These are phyloP conservation scores for Micractinium sp. DNA, from an alignment of 139 green algal genomes.

Conservation along the genomic window DNA sequence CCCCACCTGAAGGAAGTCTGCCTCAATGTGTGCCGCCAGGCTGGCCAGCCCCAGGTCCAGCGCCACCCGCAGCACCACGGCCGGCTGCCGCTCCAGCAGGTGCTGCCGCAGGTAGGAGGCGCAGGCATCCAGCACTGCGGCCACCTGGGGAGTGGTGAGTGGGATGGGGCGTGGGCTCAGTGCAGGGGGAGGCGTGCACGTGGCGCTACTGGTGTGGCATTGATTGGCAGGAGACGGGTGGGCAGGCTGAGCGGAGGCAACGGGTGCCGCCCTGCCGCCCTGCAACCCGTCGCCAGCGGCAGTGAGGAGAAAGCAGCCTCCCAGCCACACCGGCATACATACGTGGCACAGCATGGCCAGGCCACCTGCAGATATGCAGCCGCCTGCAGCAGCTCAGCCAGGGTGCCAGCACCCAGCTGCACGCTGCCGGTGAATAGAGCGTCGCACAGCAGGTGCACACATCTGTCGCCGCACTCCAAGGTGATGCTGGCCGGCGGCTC, in stretches of 20 bases:
- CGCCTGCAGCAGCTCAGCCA: constrained; percentile 16
- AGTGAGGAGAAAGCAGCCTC: no score
- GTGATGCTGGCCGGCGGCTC: background rate
- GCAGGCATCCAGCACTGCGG: background rate
- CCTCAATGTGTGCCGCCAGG: constrained; percentile 1
- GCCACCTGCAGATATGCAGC: constrained; percentile 16
- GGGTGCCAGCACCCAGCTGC: background rate
- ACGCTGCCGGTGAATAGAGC: background rate
- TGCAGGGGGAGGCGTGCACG: no score
- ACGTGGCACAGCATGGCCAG: background rate
- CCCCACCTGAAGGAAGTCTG: constrained; percentile 1
- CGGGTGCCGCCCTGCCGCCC: background rate
- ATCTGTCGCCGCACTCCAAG: background rate
- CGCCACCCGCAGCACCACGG: background rate
- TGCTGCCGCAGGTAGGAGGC: constrained; percentile 5
- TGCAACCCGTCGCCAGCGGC: background rate
- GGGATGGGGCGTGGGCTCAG: no score
- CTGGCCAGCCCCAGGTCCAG: constrained; percentile 4
- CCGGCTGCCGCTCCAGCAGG: background rate
- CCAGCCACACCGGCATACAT: no score
- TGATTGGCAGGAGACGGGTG: no score
- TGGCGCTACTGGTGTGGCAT: no score
- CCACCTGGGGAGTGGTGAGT: background rate
- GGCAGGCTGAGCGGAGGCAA: background rate
- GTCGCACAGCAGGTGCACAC: background rate